A percentile compares a stretch with the other conserved stretches of the same genome.
Conservation (phyloP, 345 rosid genomes). For the Salix brachista region DNA sequence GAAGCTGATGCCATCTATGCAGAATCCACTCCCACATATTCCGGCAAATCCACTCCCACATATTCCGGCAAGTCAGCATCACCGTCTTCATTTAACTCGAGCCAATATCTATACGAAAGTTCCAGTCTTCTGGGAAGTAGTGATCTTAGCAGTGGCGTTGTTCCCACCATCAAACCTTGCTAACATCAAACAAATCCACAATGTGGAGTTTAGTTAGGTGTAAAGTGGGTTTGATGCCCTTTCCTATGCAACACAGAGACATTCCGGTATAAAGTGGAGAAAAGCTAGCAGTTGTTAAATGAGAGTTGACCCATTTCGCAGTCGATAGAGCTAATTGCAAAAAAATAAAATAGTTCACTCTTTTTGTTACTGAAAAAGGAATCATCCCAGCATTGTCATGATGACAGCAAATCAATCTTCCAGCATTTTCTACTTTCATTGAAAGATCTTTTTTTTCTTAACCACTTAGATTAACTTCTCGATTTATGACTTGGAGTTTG, state of each 20-base stretch:
- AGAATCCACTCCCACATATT: slow-evolving; percentile 7
- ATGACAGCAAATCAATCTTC: no score
- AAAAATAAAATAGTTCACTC: not conserved
- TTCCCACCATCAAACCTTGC: slow-evolving; percentile 55
- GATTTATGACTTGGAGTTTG: no score
- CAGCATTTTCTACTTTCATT: not conserved
- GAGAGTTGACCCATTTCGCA: not conserved
- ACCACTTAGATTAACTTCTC: no score
- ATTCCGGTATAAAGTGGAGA: not conserved
- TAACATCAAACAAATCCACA: slow-evolving; percentile 13
- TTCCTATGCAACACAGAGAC: not conserved
- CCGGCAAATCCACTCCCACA: slow-evolving; percentile 29
- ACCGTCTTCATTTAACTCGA: slow-evolving; percentile 23
- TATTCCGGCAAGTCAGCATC: slow-evolving; percentile 35
- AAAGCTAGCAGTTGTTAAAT: not conserved
- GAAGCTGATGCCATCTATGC: slow-evolving; percentile 17
- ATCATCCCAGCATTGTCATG: no score
- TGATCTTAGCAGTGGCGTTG: slow-evolving; percentile 58
- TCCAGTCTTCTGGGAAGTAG: slow-evolving; percentile 54
- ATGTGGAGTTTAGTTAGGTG: not conserved
- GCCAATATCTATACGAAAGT: slow-evolving; percentile 33
- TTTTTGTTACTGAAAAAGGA: not conserved
- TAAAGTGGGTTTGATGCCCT: not conserved
- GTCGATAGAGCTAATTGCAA: not conserved
- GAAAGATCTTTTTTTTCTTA: not conserved